Base-by-base conservation (phyloP, 2,329 filamentous ascomycete species). In the Apiospora marii region DNA sequence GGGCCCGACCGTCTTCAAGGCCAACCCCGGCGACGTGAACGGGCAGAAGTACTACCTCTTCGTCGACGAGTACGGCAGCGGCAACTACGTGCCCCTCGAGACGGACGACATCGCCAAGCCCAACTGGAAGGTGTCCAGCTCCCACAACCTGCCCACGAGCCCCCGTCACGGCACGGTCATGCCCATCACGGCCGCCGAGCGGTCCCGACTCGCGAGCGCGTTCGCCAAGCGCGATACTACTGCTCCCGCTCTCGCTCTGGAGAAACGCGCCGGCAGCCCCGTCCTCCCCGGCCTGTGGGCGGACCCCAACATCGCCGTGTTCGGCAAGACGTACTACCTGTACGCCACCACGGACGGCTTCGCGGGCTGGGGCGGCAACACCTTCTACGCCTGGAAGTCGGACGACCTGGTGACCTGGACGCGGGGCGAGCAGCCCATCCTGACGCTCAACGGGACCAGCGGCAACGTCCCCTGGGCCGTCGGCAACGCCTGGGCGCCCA, bases 401-500 rank as follows among this genome's bases (percentile, higher is more conserved):
- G 74, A 75, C 4, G 81, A 87, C 71, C 81, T 87, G 1, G 81
- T 82, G 0, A 74, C 77, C 24, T 87, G 85, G 85, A 82, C 80
- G 1, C 81, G 83, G 34, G 79, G 81, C 3, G 76, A 80, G 0
- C 69, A 83, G 19, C 84, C 86, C 0, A 82, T 87, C 74, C 81
- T 87, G 27, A 83, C 81, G 0, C 82, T 87, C 1, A 82, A 87
- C 58, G 85, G 85, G n/a, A 79, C 81, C 0, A 79, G 77, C 34
- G 85, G 85, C 14, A 86, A 91, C 72, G 85, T 92, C 0, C 89
- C 90, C 1, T 92, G 91, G 91, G 90, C 89, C 0, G 87, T 84
- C 0, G 91, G 91, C 73, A 91, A 92, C 76, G 87, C 91, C 4
- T 92, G 91, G 91, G 91, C 91, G 0, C 91, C 91, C 0, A 90